Conservation (phyloP, 2,329 filamentous ascomycete species). For the Fusarium anguioides region DNA sequence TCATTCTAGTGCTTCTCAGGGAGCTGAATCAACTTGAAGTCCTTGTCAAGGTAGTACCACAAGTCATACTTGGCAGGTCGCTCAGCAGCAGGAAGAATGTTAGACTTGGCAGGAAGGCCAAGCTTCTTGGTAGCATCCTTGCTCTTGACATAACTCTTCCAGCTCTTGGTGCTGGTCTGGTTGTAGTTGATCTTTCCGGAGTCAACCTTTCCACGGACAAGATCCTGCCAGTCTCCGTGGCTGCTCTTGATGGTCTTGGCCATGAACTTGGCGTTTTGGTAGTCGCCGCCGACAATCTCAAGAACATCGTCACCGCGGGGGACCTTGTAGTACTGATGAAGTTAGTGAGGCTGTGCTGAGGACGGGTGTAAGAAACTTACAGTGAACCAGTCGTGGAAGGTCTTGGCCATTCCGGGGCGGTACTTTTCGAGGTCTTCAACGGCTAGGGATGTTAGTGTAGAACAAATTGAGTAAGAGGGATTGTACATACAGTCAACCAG, state of each 20-base stretch:
- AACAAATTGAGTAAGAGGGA: accelerated
- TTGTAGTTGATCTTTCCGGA: conserved; percentile 54
- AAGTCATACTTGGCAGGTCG: conserved; percentile 49
- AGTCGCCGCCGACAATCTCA: conserved; percentile 52
- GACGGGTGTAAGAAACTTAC: conserved; percentile 34
- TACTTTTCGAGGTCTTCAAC: conserved; percentile 54
- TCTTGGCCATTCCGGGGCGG: conserved; percentile 50
- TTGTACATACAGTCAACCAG: conserved; percentile 49
- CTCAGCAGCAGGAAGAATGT: conserved; percentile 46
- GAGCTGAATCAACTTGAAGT: conserved; percentile 48
- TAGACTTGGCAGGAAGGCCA: conserved; percentile 46
- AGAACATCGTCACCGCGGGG: conserved; percentile 51
- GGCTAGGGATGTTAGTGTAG: conserved; percentile 40
- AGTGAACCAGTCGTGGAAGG: conserved; percentile 55
- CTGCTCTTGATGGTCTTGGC: conserved; percentile 50
- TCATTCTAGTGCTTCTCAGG: conserved; percentile 50
- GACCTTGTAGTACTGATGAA: conserved; percentile 54
- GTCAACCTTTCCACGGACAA: conserved; percentile 52
- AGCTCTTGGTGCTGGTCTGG: conserved; percentile 51
- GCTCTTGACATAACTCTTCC: conserved; percentile 49
- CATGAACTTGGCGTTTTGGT: conserved; percentile 51
- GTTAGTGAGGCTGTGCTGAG: neutral
- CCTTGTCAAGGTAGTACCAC: conserved; percentile 53
- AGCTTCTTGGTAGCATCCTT: conserved; percentile 49
- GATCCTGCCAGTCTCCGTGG: conserved; percentile 54